phyloP scores from a whole-genome alignment of 2,329 filamentous ascomycete species.

The Pyrenochaeta sp. region DNA sequence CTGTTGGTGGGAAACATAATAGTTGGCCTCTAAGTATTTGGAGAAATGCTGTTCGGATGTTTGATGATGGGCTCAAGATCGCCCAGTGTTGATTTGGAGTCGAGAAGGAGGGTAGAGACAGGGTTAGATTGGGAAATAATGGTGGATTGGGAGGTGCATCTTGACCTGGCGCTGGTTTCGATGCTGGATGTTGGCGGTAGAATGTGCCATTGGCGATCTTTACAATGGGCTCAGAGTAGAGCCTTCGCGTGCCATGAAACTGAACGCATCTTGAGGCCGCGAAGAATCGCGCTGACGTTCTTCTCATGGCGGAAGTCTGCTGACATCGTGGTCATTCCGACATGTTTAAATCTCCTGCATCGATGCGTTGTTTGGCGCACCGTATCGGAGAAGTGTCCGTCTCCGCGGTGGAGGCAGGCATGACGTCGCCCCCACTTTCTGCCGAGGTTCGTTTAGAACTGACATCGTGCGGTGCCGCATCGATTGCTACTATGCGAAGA shows the following conservation, averaged over 20 bases:
- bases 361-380: conserved; percentile 11
- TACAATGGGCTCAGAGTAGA: conserved; percentile 38
- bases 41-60: conserved; percentile 83
- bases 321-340: conserved; percentile 9
- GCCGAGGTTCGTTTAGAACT: conserved; percentile 30
- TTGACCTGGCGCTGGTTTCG: conserved; percentile 49
- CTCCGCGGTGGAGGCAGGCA: conserved; percentile 22
- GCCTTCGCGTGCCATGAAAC: conserved; percentile 24
- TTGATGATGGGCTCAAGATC: conserved; percentile 79
- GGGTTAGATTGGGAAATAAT: conserved; percentile 75
- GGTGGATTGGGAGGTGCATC: conserved; percentile 68
- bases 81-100: conserved; percentile 74
- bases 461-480: conserved; percentile 13
- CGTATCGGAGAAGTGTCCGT: conserved; percentile 34
- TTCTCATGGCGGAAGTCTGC: conserved; percentile 39
- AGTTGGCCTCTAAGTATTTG: conserved; percentile 79
- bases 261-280: conserved; percentile 36
- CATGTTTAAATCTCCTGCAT: conserved; percentile 15
- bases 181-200: conserved; percentile 74
- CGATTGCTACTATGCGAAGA: background rate
- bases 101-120: conserved; percentile 70
- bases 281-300: conserved; percentile 38
- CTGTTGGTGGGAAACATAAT: conserved; percentile 76
- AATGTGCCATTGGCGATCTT: conserved; percentile 74
- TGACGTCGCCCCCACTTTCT: conserved; percentile 32